Evolutionary conservation across 108 stramenopile genomes (phyloP).

Genomic region (Cyclotella atomus): DNA sequence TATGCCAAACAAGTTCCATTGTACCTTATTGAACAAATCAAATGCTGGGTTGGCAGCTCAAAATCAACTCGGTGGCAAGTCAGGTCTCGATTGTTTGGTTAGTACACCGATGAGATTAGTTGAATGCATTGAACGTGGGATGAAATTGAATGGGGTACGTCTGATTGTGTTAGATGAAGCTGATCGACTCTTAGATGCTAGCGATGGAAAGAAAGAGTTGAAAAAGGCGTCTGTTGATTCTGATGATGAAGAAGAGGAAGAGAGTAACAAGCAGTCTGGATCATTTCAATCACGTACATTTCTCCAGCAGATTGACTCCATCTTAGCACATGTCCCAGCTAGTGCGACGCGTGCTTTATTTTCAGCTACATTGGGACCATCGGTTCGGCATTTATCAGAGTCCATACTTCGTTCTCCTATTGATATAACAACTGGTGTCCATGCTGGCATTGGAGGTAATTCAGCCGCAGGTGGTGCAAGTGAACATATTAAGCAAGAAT

Average conservation of each 20-base stretch:
- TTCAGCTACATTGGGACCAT: slow-evolving; percentile 93
- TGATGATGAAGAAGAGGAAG: slow-evolving; percentile 15
- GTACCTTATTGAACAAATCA: slow-evolving; percentile 78
- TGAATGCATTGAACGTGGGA: slow-evolving; percentile 73
- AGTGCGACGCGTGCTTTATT: slow-evolving; percentile 91
- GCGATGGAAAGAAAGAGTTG: slow-evolving; percentile 52
- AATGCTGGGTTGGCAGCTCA: slow-evolving; percentile 71
- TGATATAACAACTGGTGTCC: slow-evolving; percentile 77
- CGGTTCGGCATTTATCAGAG: slow-evolving; percentile 86
- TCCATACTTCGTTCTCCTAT: slow-evolving; percentile 93
- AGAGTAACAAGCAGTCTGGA: slow-evolving; percentile 54
- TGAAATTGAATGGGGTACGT: slow-evolving; percentile 69
- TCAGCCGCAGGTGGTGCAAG: slow-evolving; percentile 75
- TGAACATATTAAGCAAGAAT: slow-evolving; percentile 83
- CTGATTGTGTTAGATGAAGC: slow-evolving; percentile 97
- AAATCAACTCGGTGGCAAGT: slow-evolving; percentile 73
- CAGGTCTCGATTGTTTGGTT: slow-evolving; percentile 79
- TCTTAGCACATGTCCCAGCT: slow-evolving; percentile 74
- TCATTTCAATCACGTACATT: slow-evolving; percentile 79
- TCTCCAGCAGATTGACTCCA: slow-evolving; percentile 93
- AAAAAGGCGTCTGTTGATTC: slow-evolving; percentile 8
- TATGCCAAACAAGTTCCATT: slow-evolving; percentile 82
- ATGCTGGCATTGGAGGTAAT: slow-evolving; percentile 53
- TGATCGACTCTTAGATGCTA: slow-evolving; percentile 91
- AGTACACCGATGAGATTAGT: slow-evolving; percentile 80